Conservation (phyloP, 2,329 filamentous ascomycete species). For the Neobulgaria alba region DNA sequence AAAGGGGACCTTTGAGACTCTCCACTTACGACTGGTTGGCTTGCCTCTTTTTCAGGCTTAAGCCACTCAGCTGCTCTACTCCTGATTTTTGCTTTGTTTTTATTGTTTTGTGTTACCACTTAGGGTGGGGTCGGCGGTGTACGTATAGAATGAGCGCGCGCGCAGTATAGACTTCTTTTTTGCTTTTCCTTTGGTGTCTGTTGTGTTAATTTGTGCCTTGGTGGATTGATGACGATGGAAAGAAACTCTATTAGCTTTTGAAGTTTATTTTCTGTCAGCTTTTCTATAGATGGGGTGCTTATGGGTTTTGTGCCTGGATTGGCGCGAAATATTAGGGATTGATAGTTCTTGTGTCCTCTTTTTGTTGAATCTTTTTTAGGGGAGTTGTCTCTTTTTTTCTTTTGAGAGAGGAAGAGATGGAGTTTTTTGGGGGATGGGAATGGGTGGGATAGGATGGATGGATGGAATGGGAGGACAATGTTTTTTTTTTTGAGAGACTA, state of each 20-base stretch:
- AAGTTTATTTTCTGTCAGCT: too few species aligned
- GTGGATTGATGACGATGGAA: too few species aligned
- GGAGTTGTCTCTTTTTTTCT: background rate
- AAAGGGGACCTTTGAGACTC: too few species aligned
- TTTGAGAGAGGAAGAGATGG: background rate
- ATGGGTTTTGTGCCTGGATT: too few species aligned
- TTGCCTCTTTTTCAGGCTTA: too few species aligned
- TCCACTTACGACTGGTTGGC: too few species aligned
- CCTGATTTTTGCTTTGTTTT: background rate
- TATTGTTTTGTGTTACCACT: background rate
- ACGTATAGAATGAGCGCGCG: constrained; percentile 18
- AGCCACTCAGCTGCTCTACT: too few species aligned
- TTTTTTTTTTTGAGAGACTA: background rate
- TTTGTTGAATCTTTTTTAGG: background rate
- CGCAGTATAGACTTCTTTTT: constrained; percentile 20
- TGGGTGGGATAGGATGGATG: background rate
- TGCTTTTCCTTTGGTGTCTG: constrained; percentile 5
- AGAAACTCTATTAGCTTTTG: too few species aligned
- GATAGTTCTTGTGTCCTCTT: constrained; percentile 2
- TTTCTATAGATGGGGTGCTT: too few species aligned
- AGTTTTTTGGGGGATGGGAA: background rate
- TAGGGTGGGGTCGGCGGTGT: constrained; percentile 6
- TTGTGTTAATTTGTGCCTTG: too few species aligned
- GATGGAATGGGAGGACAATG: background rate
- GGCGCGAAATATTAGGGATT: too few species aligned